A percentile compares a stretch with the other conserved stretches of the same genome.
Conservation (phyloP, 306 rosid genomes). For the Prunus armeniaca region DNA sequence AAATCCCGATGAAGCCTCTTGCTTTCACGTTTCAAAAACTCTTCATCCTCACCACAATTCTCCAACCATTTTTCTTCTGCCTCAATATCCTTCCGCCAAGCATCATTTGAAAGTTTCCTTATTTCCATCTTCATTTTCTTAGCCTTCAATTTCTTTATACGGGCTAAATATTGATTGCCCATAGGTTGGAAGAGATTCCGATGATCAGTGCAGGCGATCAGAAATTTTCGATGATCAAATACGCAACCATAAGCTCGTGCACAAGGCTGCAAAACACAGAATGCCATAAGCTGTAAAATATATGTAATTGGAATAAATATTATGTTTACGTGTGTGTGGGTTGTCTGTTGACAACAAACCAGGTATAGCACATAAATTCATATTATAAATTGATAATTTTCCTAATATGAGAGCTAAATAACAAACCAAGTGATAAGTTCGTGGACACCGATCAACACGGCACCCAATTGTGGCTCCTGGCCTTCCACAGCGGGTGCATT, state of each 20-base stretch:
- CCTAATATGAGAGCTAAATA: constrained; percentile 14
- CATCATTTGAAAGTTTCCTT: constrained; percentile 80
- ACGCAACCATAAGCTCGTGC: constrained; percentile 91
- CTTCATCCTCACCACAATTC: constrained; percentile 99
- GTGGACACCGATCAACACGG: constrained; percentile 97
- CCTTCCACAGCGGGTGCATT: constrained; percentile 94
- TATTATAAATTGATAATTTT: constrained; percentile 11
- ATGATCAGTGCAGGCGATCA: constrained; percentile 97
- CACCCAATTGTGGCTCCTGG: constrained; percentile 98
- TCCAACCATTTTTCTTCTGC: constrained; percentile 98
- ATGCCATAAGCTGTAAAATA: constrained; percentile 6
- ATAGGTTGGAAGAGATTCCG: constrained; percentile 80
- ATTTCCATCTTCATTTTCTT: constrained; percentile 82
- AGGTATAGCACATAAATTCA: constrained; percentile 13
- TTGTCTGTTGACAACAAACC: background rate
- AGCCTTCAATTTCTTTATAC: constrained; percentile 75
- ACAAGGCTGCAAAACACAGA: constrained; percentile 74
- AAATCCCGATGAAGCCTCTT: constrained; percentile 98
- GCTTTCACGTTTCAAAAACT: constrained; percentile 95
- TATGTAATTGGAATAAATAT: background rate
- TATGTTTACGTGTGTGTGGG: background rate
- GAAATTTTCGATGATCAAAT: constrained; percentile 99
- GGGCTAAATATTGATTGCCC: constrained; percentile 61
- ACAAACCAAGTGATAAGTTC: constrained; percentile 95
- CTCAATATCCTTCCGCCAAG: constrained; percentile 73